A percentile compares a stretch with the other conserved stretches of the same genome.
Evolutionary conservation across 768 basidiomycete species (phyloP).

Genomic region (Pleurotus tuber-regium): DNA sequence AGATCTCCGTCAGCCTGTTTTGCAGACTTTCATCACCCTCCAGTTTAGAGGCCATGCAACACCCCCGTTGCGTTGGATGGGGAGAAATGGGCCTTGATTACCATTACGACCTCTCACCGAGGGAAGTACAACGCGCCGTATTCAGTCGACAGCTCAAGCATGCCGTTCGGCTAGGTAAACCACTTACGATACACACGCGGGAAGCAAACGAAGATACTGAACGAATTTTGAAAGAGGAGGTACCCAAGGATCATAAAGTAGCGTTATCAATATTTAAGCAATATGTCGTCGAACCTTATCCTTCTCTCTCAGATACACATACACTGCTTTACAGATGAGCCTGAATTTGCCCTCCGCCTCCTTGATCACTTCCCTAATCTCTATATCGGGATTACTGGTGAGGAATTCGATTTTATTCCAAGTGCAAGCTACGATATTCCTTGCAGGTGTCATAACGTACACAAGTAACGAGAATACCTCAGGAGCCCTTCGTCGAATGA

Average conservation of each 20-base stretch:
- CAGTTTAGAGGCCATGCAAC: slow-evolving; percentile 72
- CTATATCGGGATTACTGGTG: slow-evolving; percentile 80
- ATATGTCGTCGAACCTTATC: background rate
- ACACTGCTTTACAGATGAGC: slow-evolving; percentile 86
- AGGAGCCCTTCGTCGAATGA: slow-evolving; percentile 58
- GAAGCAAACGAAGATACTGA: slow-evolving; percentile 86
- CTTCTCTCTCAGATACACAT: slow-evolving; percentile 61
- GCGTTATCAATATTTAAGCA: no score
- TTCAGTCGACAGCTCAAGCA: slow-evolving; percentile 66
- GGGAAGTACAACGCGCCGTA: slow-evolving; percentile 61
- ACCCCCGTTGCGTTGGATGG: slow-evolving; percentile 84
- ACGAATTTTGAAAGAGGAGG: slow-evolving; percentile 69
- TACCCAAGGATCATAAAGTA: slow-evolving; percentile 70
- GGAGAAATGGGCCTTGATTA: slow-evolving; percentile 90
- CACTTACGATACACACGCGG: slow-evolving; percentile 83
- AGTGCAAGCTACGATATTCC: background rate
- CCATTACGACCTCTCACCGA: slow-evolving; percentile 78
- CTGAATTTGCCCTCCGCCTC: slow-evolving; percentile 67
- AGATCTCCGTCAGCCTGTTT: background rate
- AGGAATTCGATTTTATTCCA: slow-evolving; percentile 4
- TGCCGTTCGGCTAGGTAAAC: slow-evolving; percentile 68
- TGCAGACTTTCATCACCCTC: background rate
- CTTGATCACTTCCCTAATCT: slow-evolving; percentile 79
- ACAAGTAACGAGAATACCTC: slow-evolving; percentile 72
- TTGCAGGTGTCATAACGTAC: slow-evolving; percentile 75